A percentile compares a stretch with the other conserved stretches of the same genome.
These are phyloP conservation scores for Rhodosporidiobolus odoratus DNA, from an alignment of 768 basidiomycete genomes.

Conservation along the genomic window DNA sequence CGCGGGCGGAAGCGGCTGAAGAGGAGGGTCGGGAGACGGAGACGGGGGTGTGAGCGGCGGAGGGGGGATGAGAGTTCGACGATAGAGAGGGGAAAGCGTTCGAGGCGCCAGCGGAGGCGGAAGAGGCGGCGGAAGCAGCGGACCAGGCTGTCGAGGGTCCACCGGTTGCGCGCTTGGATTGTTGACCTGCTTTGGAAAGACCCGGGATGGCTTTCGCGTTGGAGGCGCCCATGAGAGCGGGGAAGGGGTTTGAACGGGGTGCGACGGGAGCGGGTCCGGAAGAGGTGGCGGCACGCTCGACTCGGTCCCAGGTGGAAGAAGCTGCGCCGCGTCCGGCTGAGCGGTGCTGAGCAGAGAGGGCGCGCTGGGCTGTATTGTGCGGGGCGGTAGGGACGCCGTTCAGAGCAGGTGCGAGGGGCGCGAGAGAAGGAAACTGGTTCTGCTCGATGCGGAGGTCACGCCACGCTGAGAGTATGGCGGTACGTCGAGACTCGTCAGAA, in stretches of 20 bases:
- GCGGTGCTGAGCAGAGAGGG: conserved; percentile 27
- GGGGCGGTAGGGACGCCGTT: conserved; percentile 22
- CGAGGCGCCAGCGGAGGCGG: background rate
- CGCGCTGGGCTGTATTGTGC: conserved; percentile 9
- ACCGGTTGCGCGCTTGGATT: background rate
- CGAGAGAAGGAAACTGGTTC: conserved; percentile 37
- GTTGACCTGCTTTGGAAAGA: conserved; percentile 14
- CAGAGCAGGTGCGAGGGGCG: conserved; percentile 23
- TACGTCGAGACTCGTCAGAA: conserved; percentile 80
- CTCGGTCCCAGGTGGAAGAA: conserved; percentile 30
- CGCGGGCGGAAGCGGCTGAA: background rate
- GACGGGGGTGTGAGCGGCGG: background rate
- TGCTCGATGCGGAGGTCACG: conserved; percentile 73
- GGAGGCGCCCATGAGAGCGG: conserved; percentile 25
- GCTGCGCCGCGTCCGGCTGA: background rate
- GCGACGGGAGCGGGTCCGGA: conserved; percentile 20
- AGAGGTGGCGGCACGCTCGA: conserved; percentile 27
- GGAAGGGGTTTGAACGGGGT: conserved; percentile 27
- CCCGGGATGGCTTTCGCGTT: conserved; percentile 24
- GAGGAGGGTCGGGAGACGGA: conserved; percentile 10
- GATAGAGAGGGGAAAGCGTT: conserved; percentile 18
- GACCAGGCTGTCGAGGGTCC: conserved; percentile 19
- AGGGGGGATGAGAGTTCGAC: background rate
- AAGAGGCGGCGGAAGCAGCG: background rate
- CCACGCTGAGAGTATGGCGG: conserved; percentile 68